These are phyloP conservation scores for Artomyces pyxidatus DNA, from an alignment of 768 basidiomycete species.

Conservation along the genomic window DNA sequence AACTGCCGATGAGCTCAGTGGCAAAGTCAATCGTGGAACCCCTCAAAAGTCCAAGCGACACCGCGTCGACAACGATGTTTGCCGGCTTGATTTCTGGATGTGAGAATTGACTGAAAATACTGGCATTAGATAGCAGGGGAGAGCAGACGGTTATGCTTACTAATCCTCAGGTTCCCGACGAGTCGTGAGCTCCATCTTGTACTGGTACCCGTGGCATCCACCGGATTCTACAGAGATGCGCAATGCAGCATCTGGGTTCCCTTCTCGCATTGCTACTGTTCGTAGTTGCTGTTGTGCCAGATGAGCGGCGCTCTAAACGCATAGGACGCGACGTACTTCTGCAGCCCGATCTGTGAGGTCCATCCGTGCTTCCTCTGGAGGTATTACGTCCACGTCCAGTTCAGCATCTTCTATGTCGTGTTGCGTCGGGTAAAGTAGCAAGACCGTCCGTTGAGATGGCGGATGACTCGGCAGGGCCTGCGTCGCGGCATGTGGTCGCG, in stretches of 20 bases:
- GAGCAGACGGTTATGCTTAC: slow-evolving; percentile 36
- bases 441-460: slow-evolving; percentile 20
- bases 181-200: slow-evolving; percentile 78
- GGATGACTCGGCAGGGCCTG: background rate
- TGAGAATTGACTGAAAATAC: slow-evolving; percentile 48
- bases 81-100: slow-evolving; percentile 65
- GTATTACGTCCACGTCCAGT: slow-evolving; percentile 52
- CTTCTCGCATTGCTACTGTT: slow-evolving; percentile 56
- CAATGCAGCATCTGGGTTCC: slow-evolving; percentile 57
- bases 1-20: slow-evolving; percentile 91
- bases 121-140: slow-evolving; percentile 2
- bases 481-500: background rate
- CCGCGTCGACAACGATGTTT: slow-evolving; percentile 76
- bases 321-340: slow-evolving; percentile 38
- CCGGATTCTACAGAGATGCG: slow-evolving; percentile 86
- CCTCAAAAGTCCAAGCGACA: slow-evolving; percentile 78
- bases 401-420: slow-evolving; percentile 53
- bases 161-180: slow-evolving; percentile 69
- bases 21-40: slow-evolving; percentile 87
- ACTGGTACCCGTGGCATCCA: slow-evolving; percentile 97
- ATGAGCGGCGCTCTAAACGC: background rate
- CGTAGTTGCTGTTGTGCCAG: slow-evolving; percentile 59
- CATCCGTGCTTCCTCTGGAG: slow-evolving; percentile 44
- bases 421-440: slow-evolving; percentile 25
- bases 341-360: slow-evolving; percentile 68